phyloP scores from a whole-genome alignment of 2,329 filamentous ascomycete species.

The Xylaria sp. region DNA sequence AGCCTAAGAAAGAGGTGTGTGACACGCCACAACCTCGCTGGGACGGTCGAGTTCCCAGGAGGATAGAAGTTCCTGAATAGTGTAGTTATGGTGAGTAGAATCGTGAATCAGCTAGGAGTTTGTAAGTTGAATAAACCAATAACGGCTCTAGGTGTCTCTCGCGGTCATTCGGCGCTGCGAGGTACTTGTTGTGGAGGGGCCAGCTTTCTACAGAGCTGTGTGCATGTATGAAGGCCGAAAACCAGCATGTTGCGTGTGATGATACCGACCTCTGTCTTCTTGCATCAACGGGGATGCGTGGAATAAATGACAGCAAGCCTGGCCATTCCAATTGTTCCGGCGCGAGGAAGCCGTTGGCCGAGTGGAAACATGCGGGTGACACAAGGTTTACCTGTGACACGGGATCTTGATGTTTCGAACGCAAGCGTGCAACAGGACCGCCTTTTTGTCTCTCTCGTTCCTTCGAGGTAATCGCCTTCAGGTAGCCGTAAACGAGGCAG shows the following conservation, averaged over 20 bases:
- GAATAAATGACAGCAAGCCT: neutral
- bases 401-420: slow-evolving; percentile 9
- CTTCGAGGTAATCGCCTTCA: neutral
- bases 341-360: slow-evolving; percentile 7
- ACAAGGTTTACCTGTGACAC: slow-evolving; percentile 24
- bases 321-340: neutral
- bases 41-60: neutral
- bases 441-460: neutral
- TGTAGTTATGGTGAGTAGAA: neutral
- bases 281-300: neutral
- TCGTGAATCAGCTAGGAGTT: neutral
- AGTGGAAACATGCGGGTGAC: slow-evolving; percentile 16
- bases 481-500: neutral
- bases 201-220: neutral
- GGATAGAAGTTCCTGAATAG: neutral
- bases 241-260: neutral
- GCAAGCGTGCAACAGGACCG: slow-evolving; percentile 8
- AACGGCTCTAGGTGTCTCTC: neutral
- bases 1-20: neutral
- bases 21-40: neutral
- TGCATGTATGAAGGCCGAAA: neutral
- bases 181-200: neutral
- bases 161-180: neutral
- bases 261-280: neutral
- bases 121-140: slow-evolving; percentile 3